A percentile compares a stretch with the other conserved stretches of the same genome.
These are phyloP conservation scores for Aphelidium insulamus DNA, from an alignment of 371 early-diverging fungal genomes.

Conservation along the genomic window DNA sequence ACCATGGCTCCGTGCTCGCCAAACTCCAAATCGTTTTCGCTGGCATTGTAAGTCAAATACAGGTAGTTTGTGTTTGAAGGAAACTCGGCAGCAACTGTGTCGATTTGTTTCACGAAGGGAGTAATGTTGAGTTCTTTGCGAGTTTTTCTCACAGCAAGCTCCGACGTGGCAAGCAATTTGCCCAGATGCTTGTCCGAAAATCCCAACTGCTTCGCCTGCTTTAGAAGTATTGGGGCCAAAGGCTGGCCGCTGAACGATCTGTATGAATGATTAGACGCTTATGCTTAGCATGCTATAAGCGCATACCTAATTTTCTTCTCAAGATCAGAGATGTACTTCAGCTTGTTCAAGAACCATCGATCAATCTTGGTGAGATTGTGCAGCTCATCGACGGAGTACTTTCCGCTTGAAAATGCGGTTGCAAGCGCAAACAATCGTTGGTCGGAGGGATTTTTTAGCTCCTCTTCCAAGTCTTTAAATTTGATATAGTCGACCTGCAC, in stretches of 20 bases:
- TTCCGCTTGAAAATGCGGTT: slow-evolving; percentile 47
- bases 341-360: slow-evolving; percentile 84
- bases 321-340: slow-evolving; percentile 36
- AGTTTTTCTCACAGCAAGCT: slow-evolving; percentile 59
- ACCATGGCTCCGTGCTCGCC: slow-evolving; percentile 80
- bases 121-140: slow-evolving; percentile 50
- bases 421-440: slow-evolving; percentile 78
- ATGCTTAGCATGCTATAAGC: no score
- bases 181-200: slow-evolving; percentile 81
- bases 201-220: slow-evolving; percentile 65
- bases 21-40: slow-evolving; percentile 63
- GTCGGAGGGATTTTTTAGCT: slow-evolving; percentile 63
- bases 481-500: slow-evolving; percentile 29
- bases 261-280: slow-evolving; percentile 1
- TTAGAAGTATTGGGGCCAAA: slow-evolving; percentile 31
- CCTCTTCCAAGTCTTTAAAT: slow-evolving; percentile 40
- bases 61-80: slow-evolving; percentile 87
- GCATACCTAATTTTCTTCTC: no score
- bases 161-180: slow-evolving; percentile 46
- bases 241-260: slow-evolving; percentile 2
- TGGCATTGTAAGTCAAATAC: slow-evolving; percentile 85
- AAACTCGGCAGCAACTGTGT: slow-evolving; percentile 94
- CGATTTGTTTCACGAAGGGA: slow-evolving; percentile 89
- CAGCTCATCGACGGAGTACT: slow-evolving; percentile 64
- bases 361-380: slow-evolving; percentile 75